These are phyloP conservation scores for Xylaria grammica DNA, from an alignment of 495 filamentous ascomycete species.

Conservation along the genomic window DNA sequence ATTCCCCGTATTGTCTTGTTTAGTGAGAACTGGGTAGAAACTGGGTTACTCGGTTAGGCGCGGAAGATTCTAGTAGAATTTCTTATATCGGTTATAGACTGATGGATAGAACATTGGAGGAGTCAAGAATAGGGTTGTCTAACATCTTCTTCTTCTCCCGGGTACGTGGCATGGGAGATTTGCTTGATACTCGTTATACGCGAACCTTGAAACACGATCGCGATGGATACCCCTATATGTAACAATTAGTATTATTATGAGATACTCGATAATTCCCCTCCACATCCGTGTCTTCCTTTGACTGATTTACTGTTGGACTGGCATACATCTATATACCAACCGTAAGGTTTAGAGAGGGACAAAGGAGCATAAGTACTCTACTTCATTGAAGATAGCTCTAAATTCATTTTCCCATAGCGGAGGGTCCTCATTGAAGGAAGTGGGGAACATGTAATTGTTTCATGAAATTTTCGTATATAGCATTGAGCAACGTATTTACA, in stretches of 20 bases:
- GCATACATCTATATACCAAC: neutral
- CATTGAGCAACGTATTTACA: constrained; percentile 6
- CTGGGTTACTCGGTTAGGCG: neutral
- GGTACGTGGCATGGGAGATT: too few relatives aligned
- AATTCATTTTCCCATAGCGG: neutral
- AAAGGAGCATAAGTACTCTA: neutral
- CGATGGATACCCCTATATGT: constrained; percentile 4
- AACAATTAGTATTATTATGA: neutral
- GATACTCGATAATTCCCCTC: neutral
- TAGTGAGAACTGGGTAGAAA: neutral
- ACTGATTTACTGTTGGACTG: neutral
- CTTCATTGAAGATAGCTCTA: neutral
- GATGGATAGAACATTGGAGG: too few relatives aligned
- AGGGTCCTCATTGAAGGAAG: constrained; percentile 5
- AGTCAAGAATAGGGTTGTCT: neutral
- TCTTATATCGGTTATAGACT: too few relatives aligned
- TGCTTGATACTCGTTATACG: neutral
- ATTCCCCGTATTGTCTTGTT: neutral
- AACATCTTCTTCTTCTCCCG: neutral
- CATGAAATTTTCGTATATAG: constrained; percentile 33
- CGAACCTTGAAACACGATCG: neutral
- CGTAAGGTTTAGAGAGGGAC: neutral
- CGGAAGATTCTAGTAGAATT: neutral
- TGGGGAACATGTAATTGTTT: constrained; percentile 25
- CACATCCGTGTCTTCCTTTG: neutral